Evolutionary conservation across 208 protist genomes (phyloP).

Genomic region (Trypanosoma grayi): DNA sequence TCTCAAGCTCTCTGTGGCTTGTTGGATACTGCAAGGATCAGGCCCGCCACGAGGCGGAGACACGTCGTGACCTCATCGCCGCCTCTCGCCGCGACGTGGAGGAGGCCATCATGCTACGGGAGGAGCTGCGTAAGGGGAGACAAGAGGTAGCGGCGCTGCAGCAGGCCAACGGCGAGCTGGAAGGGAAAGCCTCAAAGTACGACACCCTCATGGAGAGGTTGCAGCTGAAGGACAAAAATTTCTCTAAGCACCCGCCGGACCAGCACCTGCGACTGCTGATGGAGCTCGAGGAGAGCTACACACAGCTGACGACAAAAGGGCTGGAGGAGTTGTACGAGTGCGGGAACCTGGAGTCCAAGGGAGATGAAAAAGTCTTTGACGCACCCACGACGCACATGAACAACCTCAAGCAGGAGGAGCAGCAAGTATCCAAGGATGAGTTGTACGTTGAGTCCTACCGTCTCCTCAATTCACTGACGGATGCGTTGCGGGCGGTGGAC

Average conservation of each 20-base stretch:
- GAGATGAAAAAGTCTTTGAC: slow-evolving; percentile 10
- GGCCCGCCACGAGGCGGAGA: slow-evolving; percentile 40
- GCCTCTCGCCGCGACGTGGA: slow-evolving; percentile 26
- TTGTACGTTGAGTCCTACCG: slow-evolving; percentile 65
- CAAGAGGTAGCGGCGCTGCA: slow-evolving; percentile 7
- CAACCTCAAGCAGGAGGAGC: slow-evolving; percentile 41
- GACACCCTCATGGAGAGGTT: slow-evolving; percentile 73
- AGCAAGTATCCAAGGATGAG: slow-evolving; percentile 26
- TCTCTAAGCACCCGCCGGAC: slow-evolving; percentile 51
- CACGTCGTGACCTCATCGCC: slow-evolving; percentile 20
- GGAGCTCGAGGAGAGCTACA: slow-evolving; percentile 70
- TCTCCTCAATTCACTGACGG: slow-evolving; percentile 51
- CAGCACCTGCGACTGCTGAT: slow-evolving; percentile 57
- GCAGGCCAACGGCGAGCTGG: slow-evolving; percentile 38
- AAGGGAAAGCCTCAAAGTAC: slow-evolving; percentile 58
- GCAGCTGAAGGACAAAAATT: slow-evolving; percentile 47
- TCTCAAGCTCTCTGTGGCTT: slow-evolving; percentile 49
- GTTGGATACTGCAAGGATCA: slow-evolving; percentile 62
- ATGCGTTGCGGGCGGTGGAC: slow-evolving; percentile 51
- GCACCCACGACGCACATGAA: slow-evolving; percentile 46
- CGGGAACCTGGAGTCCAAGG: neutral
- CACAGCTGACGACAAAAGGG: slow-evolving; percentile 42
- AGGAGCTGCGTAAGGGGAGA: slow-evolving; percentile 29
- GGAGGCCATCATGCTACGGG: slow-evolving; percentile 20
- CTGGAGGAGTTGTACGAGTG: slow-evolving; percentile 43